Percentiles rank a stretch among this genome's conserved stretches.
These are phyloP conservation scores for Sonneratia caseolaris DNA, from an alignment of 345 rosid genomes.

Conservation along the genomic window DNA sequence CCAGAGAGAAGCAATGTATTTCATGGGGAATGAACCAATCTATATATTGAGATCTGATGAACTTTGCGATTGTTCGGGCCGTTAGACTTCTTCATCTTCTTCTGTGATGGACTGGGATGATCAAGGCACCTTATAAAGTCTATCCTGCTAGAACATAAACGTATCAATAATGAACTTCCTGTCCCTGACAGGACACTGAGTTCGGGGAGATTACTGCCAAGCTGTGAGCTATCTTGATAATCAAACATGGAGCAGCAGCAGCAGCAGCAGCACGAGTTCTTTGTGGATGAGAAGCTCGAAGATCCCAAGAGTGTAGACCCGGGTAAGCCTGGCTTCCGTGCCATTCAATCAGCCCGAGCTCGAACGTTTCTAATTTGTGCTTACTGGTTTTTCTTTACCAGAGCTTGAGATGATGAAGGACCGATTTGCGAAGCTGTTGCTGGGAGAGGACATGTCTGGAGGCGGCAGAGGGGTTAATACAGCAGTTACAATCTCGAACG, in stretches of 20 bases:
- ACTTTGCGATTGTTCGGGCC: background rate
- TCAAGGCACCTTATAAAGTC: too few relatives aligned
- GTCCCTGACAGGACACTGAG: background rate
- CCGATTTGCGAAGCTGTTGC: conserved; percentile 78
- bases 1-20: background rate
- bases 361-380: conserved; percentile 38
- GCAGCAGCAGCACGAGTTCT: background rate
- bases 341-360: background rate
- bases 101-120: too few relatives aligned
- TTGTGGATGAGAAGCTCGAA: background rate
- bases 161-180: too few relatives aligned
- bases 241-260: background rate
- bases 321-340: background rate
- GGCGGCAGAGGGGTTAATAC: conserved; percentile 92
- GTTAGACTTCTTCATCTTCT: background rate
- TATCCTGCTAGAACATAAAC: too few relatives aligned
- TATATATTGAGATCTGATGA: too few relatives aligned
- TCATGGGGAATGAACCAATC: background rate
- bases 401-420: conserved; percentile 86
- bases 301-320: background rate
- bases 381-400: conserved; percentile 13
- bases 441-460: conserved; percentile 98
- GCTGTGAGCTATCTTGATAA: background rate
- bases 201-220: background rate
- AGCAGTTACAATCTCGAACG: conserved; percentile 77